Evolutionary conservation across 2,329 filamentous ascomycete genomes (phyloP), one percentile per base, ranked within the genome.

Genomic region (Chaetomium sp.): DNA sequence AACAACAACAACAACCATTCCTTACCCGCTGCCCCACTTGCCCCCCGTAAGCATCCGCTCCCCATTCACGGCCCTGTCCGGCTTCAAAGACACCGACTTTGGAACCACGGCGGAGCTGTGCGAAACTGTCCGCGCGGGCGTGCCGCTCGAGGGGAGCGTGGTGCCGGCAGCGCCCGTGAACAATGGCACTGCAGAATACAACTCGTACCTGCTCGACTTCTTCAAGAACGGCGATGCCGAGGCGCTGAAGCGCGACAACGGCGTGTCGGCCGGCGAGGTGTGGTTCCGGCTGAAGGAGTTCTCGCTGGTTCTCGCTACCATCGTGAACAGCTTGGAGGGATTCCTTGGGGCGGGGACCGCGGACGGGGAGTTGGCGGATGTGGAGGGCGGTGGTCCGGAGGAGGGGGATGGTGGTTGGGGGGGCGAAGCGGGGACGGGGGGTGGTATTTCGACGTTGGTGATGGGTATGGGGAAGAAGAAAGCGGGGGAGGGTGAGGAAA

Each of bases 181-280:
- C 47, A 31, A 29, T 13, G 53, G 29, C 19, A 23, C 29, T 19
- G 10, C 12, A 21, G n/a, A 21, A n/a, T 55, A 9, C 25, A 55
- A 55, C 53, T 55, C 53, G 31, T 55, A 55, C 31, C 53, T 55
- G 53, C 53, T 55, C 25, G 53, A 55, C 27, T 55, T 55, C 29
- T 55, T 55, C 53, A 55, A 38, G 53, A 31, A 55, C 53, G 53
- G 53, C 53, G 53, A 55, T 19, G 53, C 53, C 19, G 53, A 31
- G 53, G 53, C 53, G n/a, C 53, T 55, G 29, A 29, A 31, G 53
- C 53, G 53, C 25, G 53, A 55, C 25, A 55, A 55, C 33, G 31
- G 53, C 5, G 29, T 55, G 13, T 2, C 19, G 19, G 53, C 25
- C 6, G 53, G 25, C 8, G 53, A 55, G 13, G 31, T 55, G 29